These are phyloP conservation scores for Pittosporum tobira DNA, from an alignment of 129 eudicot genomes.

Conservation along the genomic window DNA sequence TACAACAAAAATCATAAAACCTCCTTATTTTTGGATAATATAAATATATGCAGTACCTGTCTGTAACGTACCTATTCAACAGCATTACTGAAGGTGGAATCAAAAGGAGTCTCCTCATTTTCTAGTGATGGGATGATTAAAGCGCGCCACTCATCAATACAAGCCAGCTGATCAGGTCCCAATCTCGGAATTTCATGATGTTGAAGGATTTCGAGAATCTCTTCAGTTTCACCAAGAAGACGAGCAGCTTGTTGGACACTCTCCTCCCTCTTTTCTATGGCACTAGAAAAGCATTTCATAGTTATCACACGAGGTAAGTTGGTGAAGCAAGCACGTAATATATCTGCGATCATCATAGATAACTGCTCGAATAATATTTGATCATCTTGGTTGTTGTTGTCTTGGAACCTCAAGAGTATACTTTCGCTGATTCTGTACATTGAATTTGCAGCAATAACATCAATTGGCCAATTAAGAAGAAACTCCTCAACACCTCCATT, in stretches of 20 bases:
- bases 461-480: too few relatives aligned
- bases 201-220: constrained; percentile 1
- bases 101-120: too few relatives aligned
- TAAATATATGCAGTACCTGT: too few relatives aligned
- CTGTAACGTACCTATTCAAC: too few relatives aligned
- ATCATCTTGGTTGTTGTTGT: background rate
- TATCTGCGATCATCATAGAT: constrained; percentile 1
- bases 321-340: constrained; percentile 5
- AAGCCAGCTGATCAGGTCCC: too few relatives aligned
- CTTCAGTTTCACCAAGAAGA: constrained; percentile 11
- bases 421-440: constrained; percentile 16
- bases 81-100: too few relatives aligned
- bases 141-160: too few relatives aligned
- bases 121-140: too few relatives aligned
- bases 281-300: background rate
- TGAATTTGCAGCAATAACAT: constrained; percentile 7
- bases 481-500: too few relatives aligned
- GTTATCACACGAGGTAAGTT: constrained; percentile 2
- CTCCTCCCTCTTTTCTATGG: constrained; percentile 8
- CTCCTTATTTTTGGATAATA: too few relatives aligned
- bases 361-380: background rate
- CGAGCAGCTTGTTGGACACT: constrained; percentile 1
- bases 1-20: too few relatives aligned
- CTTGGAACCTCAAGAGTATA: background rate
- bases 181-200: constrained; percentile 8